Base-by-base conservation (phyloP, 2,329 filamentous ascomycete genomes). In the Fusarium nodosum region DNA sequence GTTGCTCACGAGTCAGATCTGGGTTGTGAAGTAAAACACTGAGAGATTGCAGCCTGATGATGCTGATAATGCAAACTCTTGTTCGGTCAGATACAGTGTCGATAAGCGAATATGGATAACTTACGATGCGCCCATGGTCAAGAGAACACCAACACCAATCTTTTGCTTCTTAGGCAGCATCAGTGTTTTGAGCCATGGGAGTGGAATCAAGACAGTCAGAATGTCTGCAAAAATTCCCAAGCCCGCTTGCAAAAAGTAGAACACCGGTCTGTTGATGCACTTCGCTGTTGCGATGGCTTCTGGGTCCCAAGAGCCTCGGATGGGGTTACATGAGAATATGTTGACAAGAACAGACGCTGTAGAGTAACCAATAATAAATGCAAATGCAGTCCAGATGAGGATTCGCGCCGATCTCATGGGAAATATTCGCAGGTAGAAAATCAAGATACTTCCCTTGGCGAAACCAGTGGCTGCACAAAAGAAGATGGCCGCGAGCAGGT, bases 341-440 rank as follows among this genome's bases (percentile, higher is more conserved):
- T 66, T 66, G 22, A 63, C 62, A 8, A 66, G 7, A 0, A 66
- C 62, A 1, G 52, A 57, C 0, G 53, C 58, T 18, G 58, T 22
- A 1, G 62, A 66, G 30, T 62, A 66, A 6, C 58, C 58, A 7
- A 66, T 63, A n/a, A 60, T 63, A 16, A 66, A 66, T 1, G 30
- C 39, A 18, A 66, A 66, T 8, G 63, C 63, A 5, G 22, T 13
- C 63, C 63, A 66, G 2, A 66, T 60, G 1, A 54, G 7, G 4
- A 66, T 51, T 8, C 48, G 44, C 4, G 54, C 54, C 8, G 54
- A 28, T 24, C 18, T 50, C 26, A 61, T 57, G 9, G 63, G 63
- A 6, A 66, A 66, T 39, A 63, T 66, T 18, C 63, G 59, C 0
- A 66, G 42, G 38, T 66, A 66, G 24, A 66, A 66, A 5, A 66